Conservation (phyloP, 768 basidiomycete species). For the Dioszegia hungarica region DNA sequence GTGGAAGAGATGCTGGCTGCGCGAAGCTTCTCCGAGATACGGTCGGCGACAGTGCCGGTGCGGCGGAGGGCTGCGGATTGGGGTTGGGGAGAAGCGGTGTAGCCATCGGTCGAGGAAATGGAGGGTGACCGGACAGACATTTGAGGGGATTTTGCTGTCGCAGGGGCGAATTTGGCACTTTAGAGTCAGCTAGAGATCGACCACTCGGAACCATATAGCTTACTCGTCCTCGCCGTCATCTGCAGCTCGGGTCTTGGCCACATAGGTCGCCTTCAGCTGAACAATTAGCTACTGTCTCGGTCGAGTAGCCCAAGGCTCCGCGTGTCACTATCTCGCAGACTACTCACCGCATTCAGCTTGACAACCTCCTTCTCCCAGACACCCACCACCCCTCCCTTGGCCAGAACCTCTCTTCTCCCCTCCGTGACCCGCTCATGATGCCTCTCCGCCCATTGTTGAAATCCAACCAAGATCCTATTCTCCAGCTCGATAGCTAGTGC, state of each 20-base stretch:
- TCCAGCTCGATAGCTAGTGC: constrained; percentile 69
- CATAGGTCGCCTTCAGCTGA: constrained; percentile 69
- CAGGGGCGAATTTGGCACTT: constrained; percentile 85
- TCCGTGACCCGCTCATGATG: constrained; percentile 67
- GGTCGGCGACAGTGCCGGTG: constrained; percentile 74
- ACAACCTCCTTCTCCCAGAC: constrained; percentile 52
- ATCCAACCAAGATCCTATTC: constrained; percentile 71
- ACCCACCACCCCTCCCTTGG: constrained; percentile 66
- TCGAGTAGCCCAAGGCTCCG: too few relatives aligned
- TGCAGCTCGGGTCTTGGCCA: constrained; percentile 71
- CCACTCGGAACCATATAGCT: constrained; percentile 44
- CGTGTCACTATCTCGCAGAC: too few relatives aligned
- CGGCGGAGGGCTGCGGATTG: constrained; percentile 18
- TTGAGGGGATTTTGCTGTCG: too few relatives aligned
- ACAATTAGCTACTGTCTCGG: constrained; percentile 1
- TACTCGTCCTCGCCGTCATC: constrained; percentile 95
- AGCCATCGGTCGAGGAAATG: constrained; percentile 57
- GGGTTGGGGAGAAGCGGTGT: constrained; percentile 71
- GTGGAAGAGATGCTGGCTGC: constrained; percentile 26
- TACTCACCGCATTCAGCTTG: constrained; percentile 28
- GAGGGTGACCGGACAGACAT: not conserved
- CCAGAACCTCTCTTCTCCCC: constrained; percentile 59
- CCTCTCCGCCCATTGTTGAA: constrained; percentile 68
- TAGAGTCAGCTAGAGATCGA: not conserved
- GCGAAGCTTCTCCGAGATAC: constrained; percentile 74